These are phyloP conservation scores for Erodium texanum DNA, from an alignment of 441 rosid genomes.

Conservation along the genomic window DNA sequence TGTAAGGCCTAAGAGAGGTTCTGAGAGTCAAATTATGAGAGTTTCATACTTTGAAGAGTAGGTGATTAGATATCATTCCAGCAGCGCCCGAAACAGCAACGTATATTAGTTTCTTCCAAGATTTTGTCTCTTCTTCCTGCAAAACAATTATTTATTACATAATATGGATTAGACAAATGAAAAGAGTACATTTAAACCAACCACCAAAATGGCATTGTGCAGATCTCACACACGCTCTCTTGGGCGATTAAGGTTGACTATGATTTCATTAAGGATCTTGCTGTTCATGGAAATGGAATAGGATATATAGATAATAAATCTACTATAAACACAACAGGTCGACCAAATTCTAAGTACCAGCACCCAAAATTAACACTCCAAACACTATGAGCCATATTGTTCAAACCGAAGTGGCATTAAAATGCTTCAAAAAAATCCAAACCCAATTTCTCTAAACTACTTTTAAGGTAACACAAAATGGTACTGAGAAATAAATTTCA, in stretches of 20 bases:
- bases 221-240: neutral
- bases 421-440: neutral
- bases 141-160: slow-evolving; percentile 8
- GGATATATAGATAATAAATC: neutral
- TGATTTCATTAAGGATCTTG: neutral
- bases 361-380: too few species aligned
- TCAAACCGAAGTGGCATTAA: too few species aligned
- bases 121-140: slow-evolving; percentile 78
- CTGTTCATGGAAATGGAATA: neutral
- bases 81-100: slow-evolving; percentile 91
- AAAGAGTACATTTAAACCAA: neutral
- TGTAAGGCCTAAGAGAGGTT: too few species aligned
- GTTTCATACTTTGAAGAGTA: slow-evolving; percentile 74
- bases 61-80: slow-evolving; percentile 88
- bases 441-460: neutral
- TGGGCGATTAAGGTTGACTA: neutral
- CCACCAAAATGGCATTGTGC: neutral
- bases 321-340: neutral
- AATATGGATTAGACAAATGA: neutral
- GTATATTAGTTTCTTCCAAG: slow-evolving; percentile 76
- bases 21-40: neutral
- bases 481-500: neutral
- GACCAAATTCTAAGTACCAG: too few species aligned
- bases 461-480: neutral
- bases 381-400: too few species aligned